phyloP scores from a whole-genome alignment of 768 basidiomycete genomes.

The Trametes cingulata region DNA sequence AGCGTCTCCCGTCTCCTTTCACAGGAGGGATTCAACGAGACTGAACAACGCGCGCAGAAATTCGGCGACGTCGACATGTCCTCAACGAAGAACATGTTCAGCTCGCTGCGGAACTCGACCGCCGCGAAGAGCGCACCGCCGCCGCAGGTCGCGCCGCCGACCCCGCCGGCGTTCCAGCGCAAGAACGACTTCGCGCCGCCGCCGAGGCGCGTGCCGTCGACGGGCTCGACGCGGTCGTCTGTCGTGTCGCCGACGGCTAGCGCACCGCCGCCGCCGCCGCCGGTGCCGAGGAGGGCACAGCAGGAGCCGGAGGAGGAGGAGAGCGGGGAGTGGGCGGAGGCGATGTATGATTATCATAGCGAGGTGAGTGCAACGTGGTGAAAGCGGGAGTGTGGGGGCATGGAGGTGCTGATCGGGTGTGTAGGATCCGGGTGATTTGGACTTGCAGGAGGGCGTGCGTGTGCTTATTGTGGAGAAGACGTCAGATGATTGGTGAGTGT shows the following conservation, averaged over 20 bases:
- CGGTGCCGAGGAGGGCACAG: conserved; percentile 33
- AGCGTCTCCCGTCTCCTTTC: neutral
- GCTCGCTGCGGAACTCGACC: conserved; percentile 47
- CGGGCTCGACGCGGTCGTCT: conserved; percentile 5
- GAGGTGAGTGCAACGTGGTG: conserved; percentile 41
- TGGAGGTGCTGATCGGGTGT: neutral
- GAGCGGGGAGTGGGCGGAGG: conserved; percentile 76
- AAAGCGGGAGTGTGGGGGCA: neutral
- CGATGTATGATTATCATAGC: conserved; percentile 72
- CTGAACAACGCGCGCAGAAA: conserved; percentile 40
- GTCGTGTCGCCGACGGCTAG: conserved; percentile 17
- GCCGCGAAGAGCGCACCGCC: conserved; percentile 41
- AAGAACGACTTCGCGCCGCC: conserved; percentile 55
- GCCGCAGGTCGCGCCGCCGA: conserved; percentile 37
- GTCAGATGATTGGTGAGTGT: conserved; percentile 73
- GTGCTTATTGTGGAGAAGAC: conserved; percentile 66
- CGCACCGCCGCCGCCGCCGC: conserved; percentile 21
- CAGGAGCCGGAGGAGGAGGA: conserved; percentile 39
- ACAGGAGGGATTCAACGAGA: neutral
- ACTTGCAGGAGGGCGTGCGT: conserved; percentile 54
- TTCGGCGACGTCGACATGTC: conserved; percentile 62
- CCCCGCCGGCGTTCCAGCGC: conserved; percentile 44
- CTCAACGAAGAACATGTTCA: conserved; percentile 46
- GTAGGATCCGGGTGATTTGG: conserved; percentile 71
- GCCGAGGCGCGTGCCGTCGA: conserved; percentile 42